Base-by-base conservation (phyloP, 2,329 filamentous ascomycete species). In the Colletotrichum sublineola region DNA sequence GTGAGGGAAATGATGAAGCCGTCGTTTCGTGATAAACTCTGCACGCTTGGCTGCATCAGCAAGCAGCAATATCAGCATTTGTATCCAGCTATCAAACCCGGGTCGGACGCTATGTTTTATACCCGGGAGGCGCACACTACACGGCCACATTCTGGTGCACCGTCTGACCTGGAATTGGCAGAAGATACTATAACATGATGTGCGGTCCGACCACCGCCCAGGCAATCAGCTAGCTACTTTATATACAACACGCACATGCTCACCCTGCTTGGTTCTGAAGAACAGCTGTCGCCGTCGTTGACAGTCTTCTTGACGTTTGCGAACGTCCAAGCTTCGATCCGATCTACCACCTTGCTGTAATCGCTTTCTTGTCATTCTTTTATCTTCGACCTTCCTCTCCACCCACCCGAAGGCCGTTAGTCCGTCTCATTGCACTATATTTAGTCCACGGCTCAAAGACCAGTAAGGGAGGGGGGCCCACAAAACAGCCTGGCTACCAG, bases 31-130 rank as follows among this genome's bases (percentile, higher is more conserved):
- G 58, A 72, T 64, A 44, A 58, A 33, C 58, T 72, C 48, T 53
- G 66, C 60, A 64, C 24, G 58, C 66, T 69, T 68, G 69, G 69
- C 53, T 53, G 38, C 58, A 69, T 69, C 60, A 72, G 58, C 65
- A 67, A 57, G 46, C 63, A 62, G 46, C 63, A 62, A 48, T 63
- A 50, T 31, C 61, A 65, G 29, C 63, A 46, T 14, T n/a, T 60
- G 20, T 53, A 18, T 55, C 48, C 46, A 40, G 53, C 24, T 40
- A 60, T 20, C 36, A 18, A 50, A 33, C 52, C 48, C 40, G 29
- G 9, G 44, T 46, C 44, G 52, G 52, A 53, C 65, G 36, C 58
- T 44, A 6, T 58, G 44, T 11, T 33, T 63, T 58, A 69, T 64
- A 50, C 56, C 66, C 58, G 53, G 60, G 36, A 33, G 14, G 33